Evolutionary conservation across 2,329 filamentous ascomycete species (phyloP).

Genomic region (Colletotrichum sp.): DNA sequence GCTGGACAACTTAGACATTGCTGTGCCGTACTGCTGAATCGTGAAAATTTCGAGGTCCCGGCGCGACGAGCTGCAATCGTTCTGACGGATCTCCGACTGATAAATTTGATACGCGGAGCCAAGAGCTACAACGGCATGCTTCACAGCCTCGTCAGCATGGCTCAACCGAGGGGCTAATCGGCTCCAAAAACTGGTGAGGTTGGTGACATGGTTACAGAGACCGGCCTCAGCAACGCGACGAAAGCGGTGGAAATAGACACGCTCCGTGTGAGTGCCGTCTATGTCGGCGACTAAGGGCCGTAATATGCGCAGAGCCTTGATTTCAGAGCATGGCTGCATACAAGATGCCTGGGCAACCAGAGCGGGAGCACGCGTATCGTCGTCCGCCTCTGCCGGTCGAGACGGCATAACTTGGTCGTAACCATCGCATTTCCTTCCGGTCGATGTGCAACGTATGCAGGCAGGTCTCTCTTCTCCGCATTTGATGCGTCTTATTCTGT

Average conservation of each 20-base stretch:
- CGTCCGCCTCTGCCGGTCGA: neutral
- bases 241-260: slow-evolving; percentile 39
- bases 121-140: slow-evolving; percentile 38
- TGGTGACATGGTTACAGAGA: slow-evolving; percentile 30
- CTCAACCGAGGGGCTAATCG: slow-evolving; percentile 33
- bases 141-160: slow-evolving; percentile 31
- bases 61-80: slow-evolving; percentile 20
- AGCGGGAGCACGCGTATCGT: neutral
- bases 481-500: slow-evolving; percentile 39
- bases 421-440: slow-evolving; percentile 38
- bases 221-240: slow-evolving; percentile 32
- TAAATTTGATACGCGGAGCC: slow-evolving; percentile 33
- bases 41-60: slow-evolving; percentile 38
- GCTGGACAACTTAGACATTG: slow-evolving; percentile 31
- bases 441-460: slow-evolving; percentile 37
- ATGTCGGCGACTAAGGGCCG: slow-evolving; percentile 39
- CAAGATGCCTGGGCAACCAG: neutral
- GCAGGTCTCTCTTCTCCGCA: slow-evolving; percentile 39
- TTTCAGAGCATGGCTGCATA: neutral
- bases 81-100: slow-evolving; percentile 12
- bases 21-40: slow-evolving; percentile 42
- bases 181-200: slow-evolving; percentile 33
- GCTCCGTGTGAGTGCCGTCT: slow-evolving; percentile 36
- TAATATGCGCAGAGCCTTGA: slow-evolving; percentile 16
- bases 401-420: slow-evolving; percentile 30